These are phyloP conservation scores for Cyamopsis tetragonoloba DNA, from an alignment of 306 rosid species.

Conservation along the genomic window DNA sequence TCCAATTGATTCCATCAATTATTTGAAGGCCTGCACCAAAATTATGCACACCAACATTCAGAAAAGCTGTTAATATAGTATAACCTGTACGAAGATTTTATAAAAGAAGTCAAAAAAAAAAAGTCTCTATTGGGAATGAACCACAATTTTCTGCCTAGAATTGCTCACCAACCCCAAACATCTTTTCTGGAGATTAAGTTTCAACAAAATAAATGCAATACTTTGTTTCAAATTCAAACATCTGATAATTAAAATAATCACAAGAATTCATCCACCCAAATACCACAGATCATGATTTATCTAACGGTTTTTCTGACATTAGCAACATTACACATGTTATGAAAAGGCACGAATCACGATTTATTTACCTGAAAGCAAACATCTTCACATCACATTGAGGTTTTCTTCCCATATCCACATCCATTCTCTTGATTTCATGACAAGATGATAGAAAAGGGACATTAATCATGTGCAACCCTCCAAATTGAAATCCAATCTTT, in stretches of 20 bases:
- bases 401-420: conserved; percentile 35
- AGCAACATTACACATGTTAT: no score
- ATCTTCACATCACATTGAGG: conserved; percentile 36
- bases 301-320: no score
- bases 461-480: conserved; percentile 3
- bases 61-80: background rate
- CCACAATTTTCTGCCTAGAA: background rate
- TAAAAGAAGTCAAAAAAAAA: no score
- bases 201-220: no score
- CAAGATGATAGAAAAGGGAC: conserved; percentile 27
- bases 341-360: no score
- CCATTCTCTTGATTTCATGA: conserved; percentile 23
- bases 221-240: no score
- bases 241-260: background rate
- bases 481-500: conserved; percentile 28
- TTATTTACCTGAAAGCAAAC: conserved; percentile 26
- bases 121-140: no score
- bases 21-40: conserved; percentile 24
- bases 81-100: no score
- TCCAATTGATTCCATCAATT: conserved; percentile 17
- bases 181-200: background rate
- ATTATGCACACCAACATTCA: background rate
- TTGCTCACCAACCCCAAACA: background rate
- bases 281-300: background rate
- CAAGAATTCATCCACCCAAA: background rate